phyloP scores from a whole-genome alignment of 345 rosid genomes.

The Passiflora organensis region DNA sequence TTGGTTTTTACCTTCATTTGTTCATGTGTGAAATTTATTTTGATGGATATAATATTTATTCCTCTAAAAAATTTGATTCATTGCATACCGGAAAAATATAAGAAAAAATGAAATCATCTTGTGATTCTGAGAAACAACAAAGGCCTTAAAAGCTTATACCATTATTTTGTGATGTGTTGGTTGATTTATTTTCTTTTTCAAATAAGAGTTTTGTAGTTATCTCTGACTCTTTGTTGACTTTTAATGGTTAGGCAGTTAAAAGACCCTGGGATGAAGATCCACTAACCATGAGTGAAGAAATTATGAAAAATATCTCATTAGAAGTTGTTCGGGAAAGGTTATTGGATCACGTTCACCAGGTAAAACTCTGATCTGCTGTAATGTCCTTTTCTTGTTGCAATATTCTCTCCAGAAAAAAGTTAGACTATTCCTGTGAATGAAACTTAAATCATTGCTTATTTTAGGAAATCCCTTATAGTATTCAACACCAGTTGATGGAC shows the following conservation, averaged over 20 bases:
- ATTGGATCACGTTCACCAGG: conserved; percentile 90
- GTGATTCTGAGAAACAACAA: neutral
- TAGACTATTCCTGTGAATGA: neutral
- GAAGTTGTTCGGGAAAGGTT: conserved; percentile 89
- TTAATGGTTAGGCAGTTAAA: conserved; percentile 62
- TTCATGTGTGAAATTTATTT: neutral
- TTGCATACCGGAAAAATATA: too few relatives aligned
- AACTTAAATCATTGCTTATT: conserved; percentile 2
- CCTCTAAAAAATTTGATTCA: too few relatives aligned
- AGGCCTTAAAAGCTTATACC: conserved; percentile 3
- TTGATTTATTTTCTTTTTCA: neutral
- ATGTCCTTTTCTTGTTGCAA: neutral
- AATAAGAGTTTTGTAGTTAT: conserved; percentile 8
- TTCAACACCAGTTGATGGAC: conserved; percentile 79
- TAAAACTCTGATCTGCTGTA: conserved; percentile 17
- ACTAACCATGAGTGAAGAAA: conserved; percentile 70
- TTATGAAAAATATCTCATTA: conserved; percentile 76
- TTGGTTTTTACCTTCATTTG: neutral
- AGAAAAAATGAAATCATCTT: neutral
- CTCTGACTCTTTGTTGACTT: conserved; percentile 22
- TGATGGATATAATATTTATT: neutral
- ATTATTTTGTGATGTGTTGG: too few relatives aligned
- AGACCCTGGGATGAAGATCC: conserved; percentile 97
- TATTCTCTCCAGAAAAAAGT: neutral
- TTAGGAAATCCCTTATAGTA: conserved; percentile 77